These are phyloP conservation scores for Leccinum uliginosum DNA, from an alignment of 768 basidiomycete species.

Conservation along the genomic window DNA sequence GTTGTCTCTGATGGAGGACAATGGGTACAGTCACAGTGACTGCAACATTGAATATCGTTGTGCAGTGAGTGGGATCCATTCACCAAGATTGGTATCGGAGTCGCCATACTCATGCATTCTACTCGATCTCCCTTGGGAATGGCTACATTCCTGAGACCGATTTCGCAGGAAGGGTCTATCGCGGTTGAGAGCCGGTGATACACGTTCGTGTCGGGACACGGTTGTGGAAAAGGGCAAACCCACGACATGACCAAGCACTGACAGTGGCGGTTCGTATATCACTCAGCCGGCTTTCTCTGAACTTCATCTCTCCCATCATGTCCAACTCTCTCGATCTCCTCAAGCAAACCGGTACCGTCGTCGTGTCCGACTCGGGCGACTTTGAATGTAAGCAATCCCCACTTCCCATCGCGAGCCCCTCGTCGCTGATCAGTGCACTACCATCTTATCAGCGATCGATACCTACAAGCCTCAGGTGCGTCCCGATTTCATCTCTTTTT, in stretches of 20 bases:
- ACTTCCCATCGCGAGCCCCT: slow-evolving; percentile 12
- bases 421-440: slow-evolving; percentile 17
- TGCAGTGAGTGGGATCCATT: too few species aligned
- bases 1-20: slow-evolving; percentile 28
- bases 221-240: slow-evolving; percentile 15
- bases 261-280: slow-evolving; percentile 19
- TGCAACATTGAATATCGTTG: too few species aligned
- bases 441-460: slow-evolving; percentile 69
- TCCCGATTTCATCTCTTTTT: slow-evolving; percentile 12
- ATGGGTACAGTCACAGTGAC: slow-evolving; percentile 21
- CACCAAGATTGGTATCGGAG: not conserved
- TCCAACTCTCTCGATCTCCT: slow-evolving; percentile 77
- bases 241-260: slow-evolving; percentile 14
- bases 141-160: not conserved
- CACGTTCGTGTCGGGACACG: slow-evolving; percentile 12
- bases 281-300: slow-evolving; percentile 4
- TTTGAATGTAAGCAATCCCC: slow-evolving; percentile 65
- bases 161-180: not conserved
- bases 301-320: slow-evolving; percentile 46
- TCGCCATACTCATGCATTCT: not conserved
- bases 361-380: slow-evolving; percentile 97
- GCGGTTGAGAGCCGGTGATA: slow-evolving; percentile 8
- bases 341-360: slow-evolving; percentile 90
- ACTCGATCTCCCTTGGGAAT: not conserved
- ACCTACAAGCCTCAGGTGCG: slow-evolving; percentile 89